phyloP scores from a whole-genome alignment of 2,329 filamentous ascomycete genomes.

The Colletotrichum musae region DNA sequence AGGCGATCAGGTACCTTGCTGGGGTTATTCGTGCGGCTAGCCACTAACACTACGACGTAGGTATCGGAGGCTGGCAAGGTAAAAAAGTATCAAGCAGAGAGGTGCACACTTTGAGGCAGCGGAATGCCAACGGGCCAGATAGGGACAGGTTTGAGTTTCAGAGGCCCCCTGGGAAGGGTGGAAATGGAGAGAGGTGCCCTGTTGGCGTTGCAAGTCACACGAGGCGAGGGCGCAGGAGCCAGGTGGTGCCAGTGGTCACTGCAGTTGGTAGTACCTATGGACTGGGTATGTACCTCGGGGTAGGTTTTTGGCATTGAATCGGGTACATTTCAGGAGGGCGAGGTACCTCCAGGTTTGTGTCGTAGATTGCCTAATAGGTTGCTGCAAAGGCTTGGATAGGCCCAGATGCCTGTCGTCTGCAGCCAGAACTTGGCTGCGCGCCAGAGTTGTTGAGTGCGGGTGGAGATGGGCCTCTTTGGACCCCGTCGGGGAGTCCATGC shows the following conservation, averaged over 20 bases:
- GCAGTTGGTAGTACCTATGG: background rate
- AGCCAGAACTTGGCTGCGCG: conserved; percentile 26
- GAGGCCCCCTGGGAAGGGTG: conserved; percentile 34
- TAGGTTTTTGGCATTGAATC: background rate
- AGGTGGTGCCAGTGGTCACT: background rate
- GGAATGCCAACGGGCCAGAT: conserved; percentile 37
- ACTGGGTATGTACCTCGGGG: conserved; percentile 1
- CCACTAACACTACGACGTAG: too few relatives aligned
- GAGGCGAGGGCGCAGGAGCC: background rate
- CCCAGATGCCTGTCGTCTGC: conserved; percentile 1
- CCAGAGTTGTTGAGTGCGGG: conserved; percentile 34
- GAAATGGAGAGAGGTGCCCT: conserved; percentile 26
- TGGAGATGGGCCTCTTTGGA: conserved; percentile 3
- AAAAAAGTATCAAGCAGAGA: background rate
- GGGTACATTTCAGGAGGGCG: background rate
- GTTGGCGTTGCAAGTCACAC: conserved; percentile 13
- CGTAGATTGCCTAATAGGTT: conserved; percentile 18
- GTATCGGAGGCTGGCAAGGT: too few relatives aligned
- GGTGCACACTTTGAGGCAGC: conserved; percentile 8
- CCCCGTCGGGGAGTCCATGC: too few relatives aligned
- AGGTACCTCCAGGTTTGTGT: background rate
- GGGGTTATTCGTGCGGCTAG: too few relatives aligned
- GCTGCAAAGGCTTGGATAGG: conserved; percentile 14
- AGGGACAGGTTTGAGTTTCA: conserved; percentile 40
- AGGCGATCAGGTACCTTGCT: background rate